Evolutionary conservation across 1,139 yeast genomes (phyloP).

Genomic region (Meyerozyma sp.): DNA sequence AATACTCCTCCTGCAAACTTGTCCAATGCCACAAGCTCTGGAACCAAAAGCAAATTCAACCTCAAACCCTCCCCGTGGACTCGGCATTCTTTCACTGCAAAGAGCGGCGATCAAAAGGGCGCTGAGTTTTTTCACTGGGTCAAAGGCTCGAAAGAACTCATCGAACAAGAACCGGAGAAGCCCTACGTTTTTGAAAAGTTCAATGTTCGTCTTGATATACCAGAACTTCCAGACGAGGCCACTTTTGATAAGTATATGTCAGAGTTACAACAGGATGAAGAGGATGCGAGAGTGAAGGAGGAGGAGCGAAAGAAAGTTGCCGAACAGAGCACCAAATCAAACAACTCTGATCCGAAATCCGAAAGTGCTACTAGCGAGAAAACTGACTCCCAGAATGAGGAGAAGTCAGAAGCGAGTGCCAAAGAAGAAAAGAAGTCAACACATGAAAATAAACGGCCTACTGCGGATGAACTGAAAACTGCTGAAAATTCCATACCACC

Average conservation of each 20-base stretch:
- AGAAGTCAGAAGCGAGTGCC: neutral
- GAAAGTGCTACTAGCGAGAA: neutral
- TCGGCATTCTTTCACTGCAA: constrained; percentile 52
- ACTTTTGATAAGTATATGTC: constrained; percentile 53
- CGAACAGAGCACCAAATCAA: neutral
- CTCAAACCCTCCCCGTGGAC: constrained; percentile 83
- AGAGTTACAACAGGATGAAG: constrained; percentile 18
- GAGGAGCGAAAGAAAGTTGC: neutral
- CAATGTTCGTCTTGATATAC: constrained; percentile 65
- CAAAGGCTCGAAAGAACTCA: constrained; percentile 58
- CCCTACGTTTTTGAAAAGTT: constrained; percentile 74
- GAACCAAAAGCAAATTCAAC: constrained; percentile 63
- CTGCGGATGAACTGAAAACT: neutral
- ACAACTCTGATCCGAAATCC: neutral
- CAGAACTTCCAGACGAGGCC: constrained; percentile 57
- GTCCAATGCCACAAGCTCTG: constrained; percentile 40
- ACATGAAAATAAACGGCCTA: neutral
- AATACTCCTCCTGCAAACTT: constrained; percentile 81
- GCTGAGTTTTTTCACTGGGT: constrained; percentile 76
- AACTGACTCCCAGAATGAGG: neutral
- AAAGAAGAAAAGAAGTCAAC: constrained; percentile 2
- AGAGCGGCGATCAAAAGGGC: constrained; percentile 45
- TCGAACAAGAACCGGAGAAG: constrained; percentile 36
- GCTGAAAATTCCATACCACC: constrained; percentile 5
- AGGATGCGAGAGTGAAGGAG: constrained; percentile 2